Evolutionary conservation across 495 filamentous ascomycete genomes (phyloP), one percentile per base, ranked within the genome.

Genomic region (Bacidia rubella): DNA sequence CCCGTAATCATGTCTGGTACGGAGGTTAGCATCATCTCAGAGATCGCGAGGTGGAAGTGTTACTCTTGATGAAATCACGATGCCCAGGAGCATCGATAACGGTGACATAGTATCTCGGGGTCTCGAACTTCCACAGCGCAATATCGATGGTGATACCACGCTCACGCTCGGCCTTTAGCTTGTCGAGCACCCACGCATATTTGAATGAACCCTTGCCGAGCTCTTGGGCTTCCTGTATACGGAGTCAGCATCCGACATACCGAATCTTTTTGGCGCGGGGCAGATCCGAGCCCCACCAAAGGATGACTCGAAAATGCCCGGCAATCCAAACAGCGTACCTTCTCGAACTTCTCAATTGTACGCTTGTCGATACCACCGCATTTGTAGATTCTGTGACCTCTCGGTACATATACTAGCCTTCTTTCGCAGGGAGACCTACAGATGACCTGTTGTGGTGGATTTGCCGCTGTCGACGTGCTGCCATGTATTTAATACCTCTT

Each of bases 41-140:
- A 35, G 29, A 35, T 35, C 29, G 29, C 5, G 5, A 5, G 29
- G 15, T 35, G 77, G 92, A 97, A 79, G 97, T 98, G 93, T 97
- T 98, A 86, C 95, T 96, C 92, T 98, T 98, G 86, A 98, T 98
- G 79, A 98, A 98, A 70, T 98, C 92, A 87, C 92, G 92, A 76
- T 98, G 92, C 75, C 92, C 92, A 65, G 92, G 92, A 75, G 92
- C 92, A 72, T 98, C 89, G 72, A 95, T 96, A 82, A 95, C 90
- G 65, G 90, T 95, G 75, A 96, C 90, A 76, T 93, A 90, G 81
- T 95, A 98, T 80, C 84, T 92, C 66, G 83, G 78, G 66, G 92
- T 97, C 79, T 97, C 88, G 82, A 98, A 98, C 86, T 96, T 98
- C 92, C 92, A 98, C 77, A 98, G 88, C 67, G 93, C 92, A 70